Conservation (phyloP, 768 basidiomycete species). For the Tephrocybe sp. region DNA sequence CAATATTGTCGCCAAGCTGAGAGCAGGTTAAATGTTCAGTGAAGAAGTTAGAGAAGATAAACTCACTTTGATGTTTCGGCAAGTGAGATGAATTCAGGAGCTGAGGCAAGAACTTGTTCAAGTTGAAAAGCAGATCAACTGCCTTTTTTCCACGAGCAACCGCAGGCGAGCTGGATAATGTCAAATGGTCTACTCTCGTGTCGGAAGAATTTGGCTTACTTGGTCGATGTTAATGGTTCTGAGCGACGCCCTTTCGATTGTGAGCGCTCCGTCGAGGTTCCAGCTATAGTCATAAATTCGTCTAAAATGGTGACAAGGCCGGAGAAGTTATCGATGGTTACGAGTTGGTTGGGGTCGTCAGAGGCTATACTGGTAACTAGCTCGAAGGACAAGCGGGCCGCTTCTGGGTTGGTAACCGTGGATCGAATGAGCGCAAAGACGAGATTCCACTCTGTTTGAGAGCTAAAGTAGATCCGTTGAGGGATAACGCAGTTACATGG, state of each 20-base stretch:
- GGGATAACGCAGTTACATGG: neutral
- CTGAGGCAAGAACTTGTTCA: constrained; percentile 62
- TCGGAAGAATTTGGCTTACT: constrained; percentile 34
- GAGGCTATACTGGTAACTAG: constrained; percentile 65
- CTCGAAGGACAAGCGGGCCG: constrained; percentile 80
- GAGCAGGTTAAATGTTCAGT: constrained; percentile 1
- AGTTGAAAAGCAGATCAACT: constrained; percentile 72
- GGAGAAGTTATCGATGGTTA: constrained; percentile 76
- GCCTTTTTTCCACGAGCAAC: constrained; percentile 82
- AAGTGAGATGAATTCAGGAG: constrained; percentile 52
- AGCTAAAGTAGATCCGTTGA: constrained; percentile 38
- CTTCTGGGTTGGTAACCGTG: constrained; percentile 83
- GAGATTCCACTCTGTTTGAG: constrained; percentile 95
- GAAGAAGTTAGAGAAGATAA: neutral
- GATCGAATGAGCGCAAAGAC: constrained; percentile 85
- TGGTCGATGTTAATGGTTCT: constrained; percentile 47
- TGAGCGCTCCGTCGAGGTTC: constrained; percentile 53
- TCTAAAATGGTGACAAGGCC: constrained; percentile 81
- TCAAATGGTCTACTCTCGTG: neutral
- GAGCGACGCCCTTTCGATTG: constrained; percentile 50
- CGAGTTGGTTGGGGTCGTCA: constrained; percentile 55
- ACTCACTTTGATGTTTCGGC: constrained; percentile 40
- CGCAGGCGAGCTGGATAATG: constrained; percentile 56
- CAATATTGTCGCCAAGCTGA: constrained; percentile 77
- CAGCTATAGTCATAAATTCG: constrained; percentile 81